A percentile compares a stretch with the other conserved stretches of the same genome.
These are phyloP conservation scores for Pilobolus umbonatus DNA, from an alignment of 192 early-diverging fungal species.

Conservation along the genomic window DNA sequence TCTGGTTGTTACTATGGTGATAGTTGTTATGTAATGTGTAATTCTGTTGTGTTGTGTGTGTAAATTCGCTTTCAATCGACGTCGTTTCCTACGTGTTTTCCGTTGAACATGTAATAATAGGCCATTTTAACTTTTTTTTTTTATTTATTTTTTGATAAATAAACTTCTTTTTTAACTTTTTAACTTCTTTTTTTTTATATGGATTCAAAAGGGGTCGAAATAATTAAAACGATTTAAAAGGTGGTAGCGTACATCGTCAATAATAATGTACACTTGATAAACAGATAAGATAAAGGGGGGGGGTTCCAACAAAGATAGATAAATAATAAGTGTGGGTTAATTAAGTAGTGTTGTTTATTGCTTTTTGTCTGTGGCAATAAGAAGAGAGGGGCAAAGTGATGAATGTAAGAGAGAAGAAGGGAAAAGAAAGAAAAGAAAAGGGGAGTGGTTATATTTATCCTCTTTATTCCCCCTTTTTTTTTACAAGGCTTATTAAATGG, in stretches of 20 bases:
- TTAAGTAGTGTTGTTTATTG: too few relatives aligned
- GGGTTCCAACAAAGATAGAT: neutral
- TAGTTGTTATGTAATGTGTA: constrained; percentile 3
- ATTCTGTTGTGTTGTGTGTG: too few relatives aligned
- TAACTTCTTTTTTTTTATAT: constrained; percentile 25
- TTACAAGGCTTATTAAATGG: too few relatives aligned
- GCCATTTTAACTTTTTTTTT: constrained; percentile 33
- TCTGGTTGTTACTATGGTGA: neutral
- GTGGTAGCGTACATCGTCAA: constrained; percentile 17
- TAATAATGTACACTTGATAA: constrained; percentile 24
- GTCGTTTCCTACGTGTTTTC: constrained; percentile 44
- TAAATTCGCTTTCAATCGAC: constrained; percentile 45
- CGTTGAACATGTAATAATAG: constrained; percentile 42
- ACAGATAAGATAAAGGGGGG: too few relatives aligned
- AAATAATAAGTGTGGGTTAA: too few relatives aligned
- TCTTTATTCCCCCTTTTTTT: too few relatives aligned
- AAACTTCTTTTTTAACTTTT: constrained; percentile 17
- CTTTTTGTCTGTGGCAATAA: too few relatives aligned
- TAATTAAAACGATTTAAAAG: constrained; percentile 8
- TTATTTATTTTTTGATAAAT: too few relatives aligned
- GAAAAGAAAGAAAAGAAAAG: too few relatives aligned
- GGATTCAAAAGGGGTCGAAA: constrained; percentile 6
- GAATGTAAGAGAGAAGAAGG: too few relatives aligned
- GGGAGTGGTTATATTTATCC: too few relatives aligned
- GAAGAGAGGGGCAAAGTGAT: too few relatives aligned